Evolutionary conservation across 2,329 filamentous ascomycete genomes (phyloP).

Genomic region (Fusarium nelsonii): DNA sequence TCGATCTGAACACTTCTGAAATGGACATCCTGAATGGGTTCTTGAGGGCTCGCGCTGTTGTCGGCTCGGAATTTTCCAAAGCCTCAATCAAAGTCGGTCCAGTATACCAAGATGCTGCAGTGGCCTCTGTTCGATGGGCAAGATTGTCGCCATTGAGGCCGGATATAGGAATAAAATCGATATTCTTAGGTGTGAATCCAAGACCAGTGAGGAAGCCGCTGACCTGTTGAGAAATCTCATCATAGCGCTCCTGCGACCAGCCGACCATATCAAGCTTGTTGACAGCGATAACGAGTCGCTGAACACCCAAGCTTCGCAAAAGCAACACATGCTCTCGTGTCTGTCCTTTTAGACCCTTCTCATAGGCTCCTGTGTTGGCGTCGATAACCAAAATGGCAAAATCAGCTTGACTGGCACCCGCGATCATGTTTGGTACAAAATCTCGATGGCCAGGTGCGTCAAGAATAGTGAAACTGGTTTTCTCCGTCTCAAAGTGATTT

Average conservation of each 20-base stretch:
- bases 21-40: slow-evolving; percentile 90
- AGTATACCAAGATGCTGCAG: slow-evolving; percentile 79
- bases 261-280: slow-evolving; percentile 93
- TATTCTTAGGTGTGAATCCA: slow-evolving; percentile 83
- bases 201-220: slow-evolving; percentile 84
- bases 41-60: slow-evolving; percentile 72
- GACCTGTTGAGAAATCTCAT: slow-evolving; percentile 87
- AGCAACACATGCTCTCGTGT: slow-evolving; percentile 94
- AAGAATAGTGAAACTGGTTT: slow-evolving; percentile 89
- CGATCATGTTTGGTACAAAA: slow-evolving; percentile 99
- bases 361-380: slow-evolving; percentile 89
- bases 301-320: slow-evolving; percentile 89
- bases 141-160: slow-evolving; percentile 92
- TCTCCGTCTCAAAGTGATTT: slow-evolving; percentile 91
- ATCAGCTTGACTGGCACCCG: slow-evolving; percentile 93
- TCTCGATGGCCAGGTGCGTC: slow-evolving; percentile 95
- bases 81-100: slow-evolving; percentile 85
- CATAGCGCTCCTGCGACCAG: slow-evolving; percentile 86
- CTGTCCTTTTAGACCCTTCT: slow-evolving; percentile 92
- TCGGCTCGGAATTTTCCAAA: slow-evolving; percentile 84
- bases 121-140: slow-evolving; percentile 66
- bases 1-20: slow-evolving; percentile 85
- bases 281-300: slow-evolving; percentile 87
- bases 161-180: slow-evolving; percentile 90
- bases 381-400: slow-evolving; percentile 96